These are phyloP conservation scores for Alternaria incomplexa DNA, from an alignment of 2,329 filamentous ascomycete genomes.

Conservation along the genomic window DNA sequence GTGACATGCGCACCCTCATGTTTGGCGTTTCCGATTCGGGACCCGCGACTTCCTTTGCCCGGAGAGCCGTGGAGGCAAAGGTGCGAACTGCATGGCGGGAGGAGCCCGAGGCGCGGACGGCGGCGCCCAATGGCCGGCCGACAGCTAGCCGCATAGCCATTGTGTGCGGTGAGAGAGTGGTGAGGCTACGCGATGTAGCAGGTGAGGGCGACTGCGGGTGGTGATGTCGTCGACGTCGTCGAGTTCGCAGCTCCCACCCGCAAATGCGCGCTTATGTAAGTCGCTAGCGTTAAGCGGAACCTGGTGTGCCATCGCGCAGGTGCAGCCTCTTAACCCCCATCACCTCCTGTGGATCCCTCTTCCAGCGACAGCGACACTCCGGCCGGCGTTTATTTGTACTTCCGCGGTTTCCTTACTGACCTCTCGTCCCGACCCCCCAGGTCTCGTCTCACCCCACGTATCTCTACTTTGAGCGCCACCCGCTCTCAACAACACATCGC, in stretches of 20 bases:
- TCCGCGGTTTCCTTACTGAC: constrained; percentile 24
- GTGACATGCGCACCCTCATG: constrained; percentile 49
- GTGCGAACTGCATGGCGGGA: constrained; percentile 44
- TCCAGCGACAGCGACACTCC: constrained; percentile 21
- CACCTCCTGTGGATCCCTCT: constrained; percentile 32
- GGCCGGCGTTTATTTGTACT: constrained; percentile 42
- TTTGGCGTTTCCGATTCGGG: constrained; percentile 53
- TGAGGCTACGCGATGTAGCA: constrained; percentile 35
- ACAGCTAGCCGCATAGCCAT: constrained; percentile 53
- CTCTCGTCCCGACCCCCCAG: constrained; percentile 1
- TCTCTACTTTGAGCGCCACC: constrained; percentile 34
- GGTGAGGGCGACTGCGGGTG: constrained; percentile 22
- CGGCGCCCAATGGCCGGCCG: constrained; percentile 47
- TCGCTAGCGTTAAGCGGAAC: constrained; percentile 14
- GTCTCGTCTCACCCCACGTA: constrained; percentile 11
- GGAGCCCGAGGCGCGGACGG: constrained; percentile 44
- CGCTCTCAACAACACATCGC: constrained; percentile 11
- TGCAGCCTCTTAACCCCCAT: constrained; percentile 33
- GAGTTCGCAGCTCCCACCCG: constrained; percentile 18
- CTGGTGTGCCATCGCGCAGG: constrained; percentile 23
- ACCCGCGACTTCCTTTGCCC: constrained; percentile 53
- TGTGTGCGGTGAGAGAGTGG: constrained; percentile 22
- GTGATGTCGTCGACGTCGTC: constrained; percentile 34
- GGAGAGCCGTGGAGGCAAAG: constrained; percentile 52
- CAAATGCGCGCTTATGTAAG: constrained; percentile 20